Base-by-base conservation (phyloP, 768 basidiomycete genomes). In the Hericium erinaceus region DNA sequence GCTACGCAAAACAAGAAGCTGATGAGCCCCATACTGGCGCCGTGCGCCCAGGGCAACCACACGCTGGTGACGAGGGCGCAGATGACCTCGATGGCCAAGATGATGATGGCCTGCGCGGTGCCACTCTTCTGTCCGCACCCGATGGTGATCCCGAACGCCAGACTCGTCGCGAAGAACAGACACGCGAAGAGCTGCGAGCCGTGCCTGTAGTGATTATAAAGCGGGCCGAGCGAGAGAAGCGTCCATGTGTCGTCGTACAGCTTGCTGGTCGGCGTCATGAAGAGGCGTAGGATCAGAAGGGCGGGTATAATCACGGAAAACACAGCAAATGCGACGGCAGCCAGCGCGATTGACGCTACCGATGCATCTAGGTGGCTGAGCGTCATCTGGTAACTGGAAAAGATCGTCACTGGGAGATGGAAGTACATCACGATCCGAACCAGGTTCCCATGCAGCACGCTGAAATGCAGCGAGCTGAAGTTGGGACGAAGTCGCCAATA, bases 1-100 rank as follows among this genome's bases (percentile, higher is more conserved):
- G 89, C 85, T 4, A 95, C 89, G 58, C 92, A 93, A 65, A 95
- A 87, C 65, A 97, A 74, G 76, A 98, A 98, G 68, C 91, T 93
- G 58, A 95, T 86, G 39, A 94, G 77, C 13, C 95, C 95, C 97
- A 98, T 98, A 60, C 92, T 90, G 2, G 95, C 93, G 1, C 95
- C 93, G 55, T 88, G 88, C 33, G 92, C 92, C 95, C 95, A 99
- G 16, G 95, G 95, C 58, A 97, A 79, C 92, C 92, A 97, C 37
- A 95, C 76, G 60, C 90, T 94, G 37, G 95, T 97, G 26, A 90
- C 82, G 58, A 98, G 74, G 5, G 94, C 91, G 48, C 89, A 85
- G 20, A 78, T 77, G 15, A 99, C 87, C 69, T 99, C 97, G 18
- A 92, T 81, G 33, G 97, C 79, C 26, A 98, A 77, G 61, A 99